Conservation (phyloP, 1,139 yeast genomes). For the Blastobotrys persicus region DNA sequence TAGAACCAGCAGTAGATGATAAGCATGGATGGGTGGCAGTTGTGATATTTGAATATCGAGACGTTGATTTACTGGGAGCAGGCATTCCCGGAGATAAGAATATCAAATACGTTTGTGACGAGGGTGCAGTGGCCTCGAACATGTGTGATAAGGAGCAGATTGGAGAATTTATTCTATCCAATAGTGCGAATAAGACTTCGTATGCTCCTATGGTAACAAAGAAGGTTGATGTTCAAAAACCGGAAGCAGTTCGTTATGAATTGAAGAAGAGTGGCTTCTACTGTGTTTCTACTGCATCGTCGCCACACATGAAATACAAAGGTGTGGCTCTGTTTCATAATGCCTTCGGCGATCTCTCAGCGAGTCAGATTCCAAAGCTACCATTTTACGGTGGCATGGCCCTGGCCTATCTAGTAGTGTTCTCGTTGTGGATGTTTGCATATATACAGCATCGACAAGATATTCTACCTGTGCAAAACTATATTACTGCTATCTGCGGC, state of each 20-base stretch:
- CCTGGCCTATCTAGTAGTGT: slow-evolving; percentile 74
- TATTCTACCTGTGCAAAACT: slow-evolving; percentile 84
- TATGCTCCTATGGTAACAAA: slow-evolving; percentile 59
- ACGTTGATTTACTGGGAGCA: slow-evolving; percentile 66
- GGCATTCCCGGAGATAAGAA: slow-evolving; percentile 37
- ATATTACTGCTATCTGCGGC: slow-evolving; percentile 78
- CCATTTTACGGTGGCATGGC: slow-evolving; percentile 88
- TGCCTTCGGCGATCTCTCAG: slow-evolving; percentile 86
- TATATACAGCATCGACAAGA: slow-evolving; percentile 85
- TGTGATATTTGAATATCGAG: slow-evolving; percentile 80
- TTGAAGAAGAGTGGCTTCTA: slow-evolving; percentile 82
- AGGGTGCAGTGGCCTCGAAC: slow-evolving; percentile 55
- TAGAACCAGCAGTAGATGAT: slow-evolving; percentile 40
- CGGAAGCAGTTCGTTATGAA: slow-evolving; percentile 59
- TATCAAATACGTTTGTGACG: slow-evolving; percentile 71
- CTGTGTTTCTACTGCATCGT: slow-evolving; percentile 70
- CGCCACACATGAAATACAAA: slow-evolving; percentile 47
- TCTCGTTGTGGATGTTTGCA: slow-evolving; percentile 80
- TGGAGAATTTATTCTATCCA: slow-evolving; percentile 60
- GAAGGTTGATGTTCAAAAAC: slow-evolving; percentile 55
- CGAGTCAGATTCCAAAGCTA: slow-evolving; percentile 85
- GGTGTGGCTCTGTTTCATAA: slow-evolving; percentile 79
- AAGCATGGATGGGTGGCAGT: slow-evolving; percentile 52
- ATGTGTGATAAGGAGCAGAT: slow-evolving; percentile 55
- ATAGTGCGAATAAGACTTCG: slow-evolving; percentile 37